Evolutionary conservation across 495 filamentous ascomycete species (phyloP), one percentile per base, ranked within the genome.

Genomic region (Bacidia gigantensis): DNA sequence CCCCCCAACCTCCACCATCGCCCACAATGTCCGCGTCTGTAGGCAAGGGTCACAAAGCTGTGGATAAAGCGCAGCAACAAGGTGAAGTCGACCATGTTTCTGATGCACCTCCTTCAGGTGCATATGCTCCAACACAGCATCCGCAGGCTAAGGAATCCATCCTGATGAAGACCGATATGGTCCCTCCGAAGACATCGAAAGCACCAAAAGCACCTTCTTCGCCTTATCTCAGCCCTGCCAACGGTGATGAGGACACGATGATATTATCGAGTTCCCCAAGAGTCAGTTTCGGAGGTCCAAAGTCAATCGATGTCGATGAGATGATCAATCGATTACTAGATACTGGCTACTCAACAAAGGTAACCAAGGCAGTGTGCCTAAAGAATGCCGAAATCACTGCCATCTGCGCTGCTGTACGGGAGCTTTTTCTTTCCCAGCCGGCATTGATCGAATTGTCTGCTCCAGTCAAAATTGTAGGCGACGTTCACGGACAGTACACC

Each of bases 401-500:
- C 23, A 89, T 99, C 52, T 97, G 93, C 65, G 75, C 80, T 29
- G 84, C 86, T 11, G 87, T 83, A 1, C 78, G 88, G 20, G 92
- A 97, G 67, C 72, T 89, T 18, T 89, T 99, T 52, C 72, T 99
- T 3, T 86, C 81, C 10, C 92, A 99, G 65, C 93, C 92, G 14
- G 87, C 92, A 11, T 72, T 99, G 38, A 63, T 97, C 46, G 92
- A 99, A 68, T 74, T 99, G 50, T 80, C 87, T 50, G 83, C 93
- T n/a, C 93, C 92, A 2, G 93, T 99, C 58, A 99, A 99, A 71
- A 95, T 99, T 57, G 92, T 99, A 12, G 92, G 92, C 11, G 92
- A 99, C 68, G 86, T 99, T 11, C 92, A 99, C 65, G 92, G 92
- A 46, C 92, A 99, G 67, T 99, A 96, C 62, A 94, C 90, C 17